A percentile compares a stretch with the other conserved stretches of the same genome.
phyloP scores from a whole-genome alignment of 768 basidiomycete species.

The Tephrocybe sp. region DNA sequence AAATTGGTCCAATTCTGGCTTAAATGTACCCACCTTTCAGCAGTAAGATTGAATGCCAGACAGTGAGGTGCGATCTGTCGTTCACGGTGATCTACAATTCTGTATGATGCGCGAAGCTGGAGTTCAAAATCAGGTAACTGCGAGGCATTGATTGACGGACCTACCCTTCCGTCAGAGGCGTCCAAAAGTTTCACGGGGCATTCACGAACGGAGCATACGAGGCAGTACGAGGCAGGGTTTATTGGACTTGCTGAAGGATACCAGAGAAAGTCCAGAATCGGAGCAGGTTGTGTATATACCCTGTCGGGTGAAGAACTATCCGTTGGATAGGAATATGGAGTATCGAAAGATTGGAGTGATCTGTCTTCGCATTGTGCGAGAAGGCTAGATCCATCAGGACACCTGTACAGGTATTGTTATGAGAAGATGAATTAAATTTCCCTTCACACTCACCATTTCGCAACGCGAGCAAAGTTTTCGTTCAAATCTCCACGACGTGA shows the following conservation, averaged over 20 bases:
- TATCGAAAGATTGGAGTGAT: slow-evolving; percentile 52
- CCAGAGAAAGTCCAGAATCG: slow-evolving; percentile 83
- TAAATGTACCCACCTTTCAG: slow-evolving; percentile 50
- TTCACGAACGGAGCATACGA: slow-evolving; percentile 81
- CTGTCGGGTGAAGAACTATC: slow-evolving; percentile 12
- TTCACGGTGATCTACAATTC: slow-evolving; percentile 92
- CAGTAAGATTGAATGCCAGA: slow-evolving; percentile 72
- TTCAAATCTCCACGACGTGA: slow-evolving; percentile 21
- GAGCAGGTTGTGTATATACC: slow-evolving; percentile 55
- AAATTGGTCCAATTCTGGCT: neutral
- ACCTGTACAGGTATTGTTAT: too few relatives aligned
- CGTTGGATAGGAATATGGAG: slow-evolving; percentile 36
- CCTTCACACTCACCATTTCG: too few relatives aligned
- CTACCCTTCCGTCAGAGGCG: slow-evolving; percentile 72
- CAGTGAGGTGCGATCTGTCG: slow-evolving; percentile 85
- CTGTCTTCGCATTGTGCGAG: slow-evolving; percentile 75
- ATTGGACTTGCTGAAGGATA: slow-evolving; percentile 70
- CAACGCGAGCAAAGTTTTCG: slow-evolving; percentile 36
- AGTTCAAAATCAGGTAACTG: neutral
- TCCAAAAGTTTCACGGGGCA: slow-evolving; percentile 85
- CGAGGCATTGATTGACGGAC: slow-evolving; percentile 15
- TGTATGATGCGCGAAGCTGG: slow-evolving; percentile 89
- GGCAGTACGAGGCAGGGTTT: slow-evolving; percentile 73
- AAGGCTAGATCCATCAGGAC: slow-evolving; percentile 68
- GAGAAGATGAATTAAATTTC: too few relatives aligned